Evolutionary conservation across 495 filamentous ascomycete genomes (phyloP).

Genomic region (Pseudomonodictys pantanalensis): DNA sequence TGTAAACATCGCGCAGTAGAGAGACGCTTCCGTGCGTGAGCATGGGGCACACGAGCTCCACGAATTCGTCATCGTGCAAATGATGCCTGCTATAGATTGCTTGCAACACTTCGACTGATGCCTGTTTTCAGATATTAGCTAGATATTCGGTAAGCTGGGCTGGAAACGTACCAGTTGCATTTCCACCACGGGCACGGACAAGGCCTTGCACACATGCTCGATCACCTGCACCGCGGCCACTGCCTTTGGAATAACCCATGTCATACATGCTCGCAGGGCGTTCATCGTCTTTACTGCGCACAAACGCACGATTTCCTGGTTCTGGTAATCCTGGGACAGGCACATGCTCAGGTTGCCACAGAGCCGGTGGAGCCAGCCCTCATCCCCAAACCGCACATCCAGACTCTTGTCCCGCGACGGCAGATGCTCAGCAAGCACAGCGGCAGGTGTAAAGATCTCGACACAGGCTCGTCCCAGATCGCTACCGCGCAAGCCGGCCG

Average conservation of each 20-base stretch:
- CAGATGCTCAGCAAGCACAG: slow-evolving; percentile 69
- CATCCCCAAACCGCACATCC: slow-evolving; percentile 66
- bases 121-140: slow-evolving; percentile 49
- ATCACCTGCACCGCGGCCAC: slow-evolving; percentile 67
- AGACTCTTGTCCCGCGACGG: slow-evolving; percentile 62
- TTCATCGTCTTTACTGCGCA: slow-evolving; percentile 72
- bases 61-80: slow-evolving; percentile 75
- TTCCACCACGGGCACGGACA: slow-evolving; percentile 68
- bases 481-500: slow-evolving; percentile 75
- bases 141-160: not conserved
- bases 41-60: slow-evolving; percentile 73
- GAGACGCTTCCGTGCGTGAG: slow-evolving; percentile 66
- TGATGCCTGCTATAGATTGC: slow-evolving; percentile 71
- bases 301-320: slow-evolving; percentile 60
- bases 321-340: slow-evolving; percentile 59
- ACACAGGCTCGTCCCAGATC: slow-evolving; percentile 83
- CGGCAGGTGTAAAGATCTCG: slow-evolving; percentile 82
- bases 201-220: slow-evolving; percentile 66
- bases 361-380: slow-evolving; percentile 83
- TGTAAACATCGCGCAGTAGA: slow-evolving; percentile 71
- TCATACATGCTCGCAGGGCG: slow-evolving; percentile 69
- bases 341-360: slow-evolving; percentile 72
- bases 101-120: slow-evolving; percentile 79
- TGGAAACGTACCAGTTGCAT: slow-evolving; percentile 73
- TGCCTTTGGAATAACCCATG: slow-evolving; percentile 82